Base-by-base conservation (phyloP, 305 asterid species). In the Fraxinus dipetala region DNA sequence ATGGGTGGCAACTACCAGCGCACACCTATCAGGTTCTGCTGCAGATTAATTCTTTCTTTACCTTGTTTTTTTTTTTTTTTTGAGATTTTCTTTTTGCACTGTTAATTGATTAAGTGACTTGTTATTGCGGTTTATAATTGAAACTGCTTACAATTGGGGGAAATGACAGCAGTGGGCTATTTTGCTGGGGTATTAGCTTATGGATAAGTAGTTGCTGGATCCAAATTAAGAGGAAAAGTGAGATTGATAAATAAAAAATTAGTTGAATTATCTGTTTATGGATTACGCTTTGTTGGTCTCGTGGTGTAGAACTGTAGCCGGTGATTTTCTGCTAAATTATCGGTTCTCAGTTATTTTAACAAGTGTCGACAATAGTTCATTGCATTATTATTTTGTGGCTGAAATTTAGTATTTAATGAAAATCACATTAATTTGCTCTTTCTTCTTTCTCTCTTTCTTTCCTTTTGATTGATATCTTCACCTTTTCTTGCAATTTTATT, bases 1-100 rank as follows among this genome's bases (percentile, higher is more conserved):
- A 95, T 88, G 99, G 99, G 80, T 95, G 98, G 98, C 96, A 95
- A 88, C 80, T 95, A 74, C 98, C 99, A 5, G 98, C 99, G 6
- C 98, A 95, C 85, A 92, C 98, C 82, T 91, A 94, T 87, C 99
- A 95, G 99, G 99, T 95, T 79, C 16, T 79, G 43, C 45, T 81
- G 76, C 31, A 38, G 80, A 40, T 40, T 1, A 40, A 9, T 40
- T 40, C 14, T 40, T 16, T 65, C 20, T 54, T 48, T 54, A 20
- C 26, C 74, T 9, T 22, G 40, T 14, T 11, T 18, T 28, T 16
- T 0, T 67, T 35, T 6, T 5, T 34, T 34, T 34, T 34, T 34
- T 6, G 9, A 22, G 0, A 10, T 16, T 35, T 2, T 70, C 34
- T 80, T 63, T 32, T 80, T 36, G 48, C 10, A 28, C n/a, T 45